Conservation (phyloP, 176 grass and related monocot species). For the Avena atlantica region DNA sequence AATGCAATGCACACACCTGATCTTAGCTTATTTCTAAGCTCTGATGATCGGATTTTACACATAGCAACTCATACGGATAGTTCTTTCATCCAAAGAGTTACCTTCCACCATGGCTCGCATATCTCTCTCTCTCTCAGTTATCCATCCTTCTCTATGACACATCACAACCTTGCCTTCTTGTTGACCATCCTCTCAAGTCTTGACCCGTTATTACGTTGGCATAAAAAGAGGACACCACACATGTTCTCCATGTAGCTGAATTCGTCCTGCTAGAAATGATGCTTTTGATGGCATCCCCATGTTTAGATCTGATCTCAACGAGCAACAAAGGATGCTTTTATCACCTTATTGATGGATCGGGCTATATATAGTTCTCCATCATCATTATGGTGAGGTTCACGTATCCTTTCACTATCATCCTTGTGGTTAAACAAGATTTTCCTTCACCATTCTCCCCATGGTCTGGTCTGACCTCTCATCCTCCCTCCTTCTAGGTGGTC, state of each 20-base stretch:
- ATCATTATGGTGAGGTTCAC: background rate
- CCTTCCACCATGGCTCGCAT: background rate
- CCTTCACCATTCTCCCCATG: background rate
- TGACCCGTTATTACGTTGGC: background rate
- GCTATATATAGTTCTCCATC: background rate
- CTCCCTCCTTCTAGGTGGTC: background rate
- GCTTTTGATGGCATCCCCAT: background rate
- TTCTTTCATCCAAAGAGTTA: background rate
- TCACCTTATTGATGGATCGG: background rate
- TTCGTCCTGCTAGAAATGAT: background rate
- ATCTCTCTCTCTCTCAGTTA: background rate
- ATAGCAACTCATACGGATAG: background rate
- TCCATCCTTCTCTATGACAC: background rate
- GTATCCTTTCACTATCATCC: background rate
- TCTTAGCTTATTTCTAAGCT: no score
- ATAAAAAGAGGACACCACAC: background rate
- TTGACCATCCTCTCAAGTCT: background rate
- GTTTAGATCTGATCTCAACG: background rate
- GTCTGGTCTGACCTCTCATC: background rate
- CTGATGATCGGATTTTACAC: fast-evolving
- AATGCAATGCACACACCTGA: no score
- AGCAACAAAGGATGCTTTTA: background rate
- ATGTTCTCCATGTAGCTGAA: background rate
- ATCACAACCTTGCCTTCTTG: background rate
- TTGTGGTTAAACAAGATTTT: background rate